Evolutionary conservation across 257 asterid species (phyloP).

Genomic region (Apocynum venetum): DNA sequence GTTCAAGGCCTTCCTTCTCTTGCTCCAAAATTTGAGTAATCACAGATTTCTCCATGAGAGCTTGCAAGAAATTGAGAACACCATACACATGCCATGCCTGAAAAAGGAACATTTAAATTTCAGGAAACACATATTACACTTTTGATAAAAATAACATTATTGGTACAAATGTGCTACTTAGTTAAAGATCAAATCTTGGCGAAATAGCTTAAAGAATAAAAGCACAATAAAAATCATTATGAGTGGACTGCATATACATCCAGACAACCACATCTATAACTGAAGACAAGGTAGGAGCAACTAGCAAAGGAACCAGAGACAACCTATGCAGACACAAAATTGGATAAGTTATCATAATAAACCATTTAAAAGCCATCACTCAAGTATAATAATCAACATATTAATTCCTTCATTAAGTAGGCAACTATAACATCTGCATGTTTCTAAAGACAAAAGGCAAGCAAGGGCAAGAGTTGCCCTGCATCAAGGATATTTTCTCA

Average conservation of each 20-base stretch:
- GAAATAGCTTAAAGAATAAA: neutral
- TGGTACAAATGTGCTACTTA: neutral
- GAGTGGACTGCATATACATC: neutral
- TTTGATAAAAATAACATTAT: neutral
- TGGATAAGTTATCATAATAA: neutral
- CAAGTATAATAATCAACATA: neutral
- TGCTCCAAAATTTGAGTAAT: conserved; percentile 78
- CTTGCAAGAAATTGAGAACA: conserved; percentile 88
- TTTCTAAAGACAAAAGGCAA: neutral
- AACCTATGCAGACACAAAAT: neutral
- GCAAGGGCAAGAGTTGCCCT: neutral
- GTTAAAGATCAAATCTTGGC: neutral
- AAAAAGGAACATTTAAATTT: conserved; percentile 9
- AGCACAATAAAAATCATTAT: neutral
- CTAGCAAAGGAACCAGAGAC: neutral
- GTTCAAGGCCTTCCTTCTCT: conserved; percentile 92
- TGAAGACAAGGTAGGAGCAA: neutral
- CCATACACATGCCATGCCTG: conserved; percentile 98
- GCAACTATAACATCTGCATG: neutral
- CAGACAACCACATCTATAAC: neutral
- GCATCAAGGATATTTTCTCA: neutral
- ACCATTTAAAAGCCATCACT: neutral
- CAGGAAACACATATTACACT: neutral
- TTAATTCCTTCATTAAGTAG: neutral
- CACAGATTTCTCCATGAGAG: conserved; percentile 87